phyloP scores from a whole-genome alignment of 73 alveolate genomes.

The Effrenium voratum region DNA sequence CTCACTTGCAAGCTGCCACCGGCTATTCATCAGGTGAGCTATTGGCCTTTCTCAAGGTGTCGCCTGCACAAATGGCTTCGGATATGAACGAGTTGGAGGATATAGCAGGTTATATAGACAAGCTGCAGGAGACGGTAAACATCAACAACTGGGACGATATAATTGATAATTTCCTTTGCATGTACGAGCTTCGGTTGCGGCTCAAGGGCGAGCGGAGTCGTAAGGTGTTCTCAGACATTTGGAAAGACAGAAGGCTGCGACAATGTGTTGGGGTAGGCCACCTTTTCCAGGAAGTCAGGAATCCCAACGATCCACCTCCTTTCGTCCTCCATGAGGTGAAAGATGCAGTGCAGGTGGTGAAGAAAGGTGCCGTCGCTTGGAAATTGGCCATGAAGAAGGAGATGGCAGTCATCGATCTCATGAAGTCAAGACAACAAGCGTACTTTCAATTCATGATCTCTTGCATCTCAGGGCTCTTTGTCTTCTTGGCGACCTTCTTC shows the following conservation, averaged over 20 bases:
- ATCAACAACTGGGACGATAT: conserved; percentile 34
- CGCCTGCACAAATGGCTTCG: background rate
- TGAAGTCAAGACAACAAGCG: background rate
- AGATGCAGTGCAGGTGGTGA: background rate
- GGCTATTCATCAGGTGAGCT: background rate
- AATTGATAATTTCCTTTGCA: conserved; percentile 9
- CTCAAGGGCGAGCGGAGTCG: conserved; percentile 14
- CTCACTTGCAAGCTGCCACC: background rate
- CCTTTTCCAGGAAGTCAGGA: background rate
- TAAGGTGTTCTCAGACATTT: background rate
- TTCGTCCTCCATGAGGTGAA: conserved; percentile 4
- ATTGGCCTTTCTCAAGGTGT: background rate
- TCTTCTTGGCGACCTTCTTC: conserved; percentile 21
- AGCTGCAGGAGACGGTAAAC: conserved; percentile 31
- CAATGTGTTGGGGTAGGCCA: background rate
- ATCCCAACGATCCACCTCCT: background rate
- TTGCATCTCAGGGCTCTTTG: conserved; percentile 23
- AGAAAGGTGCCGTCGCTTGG: background rate
- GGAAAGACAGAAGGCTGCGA: background rate
- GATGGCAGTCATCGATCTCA: conserved; percentile 1
- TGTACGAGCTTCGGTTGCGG: background rate
- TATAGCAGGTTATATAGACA: background rate
- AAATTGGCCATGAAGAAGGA: conserved; percentile 19
- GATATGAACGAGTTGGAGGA: background rate
- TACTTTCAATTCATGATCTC: conserved; percentile 11